Evolutionary conservation across 345 rosid genomes (phyloP), one percentile per base, ranked within the genome.

Genomic region (Pistacia integerrima): DNA sequence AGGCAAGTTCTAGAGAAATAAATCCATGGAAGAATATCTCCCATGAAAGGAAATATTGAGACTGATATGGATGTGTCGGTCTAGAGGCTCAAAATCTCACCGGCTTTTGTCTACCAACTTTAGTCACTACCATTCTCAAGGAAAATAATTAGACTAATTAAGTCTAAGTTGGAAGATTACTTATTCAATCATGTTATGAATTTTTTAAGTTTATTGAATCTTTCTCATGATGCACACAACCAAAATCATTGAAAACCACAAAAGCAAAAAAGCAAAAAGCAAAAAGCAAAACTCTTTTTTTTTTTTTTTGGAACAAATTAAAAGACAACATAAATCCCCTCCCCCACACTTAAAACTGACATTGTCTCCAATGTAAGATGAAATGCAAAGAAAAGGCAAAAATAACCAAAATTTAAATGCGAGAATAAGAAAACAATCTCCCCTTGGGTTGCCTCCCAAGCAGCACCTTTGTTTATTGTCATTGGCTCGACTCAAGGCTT

Each of bases 61-160:
- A 28, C 2, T 28, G 30, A 28, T 28, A 28, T 28, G 30, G 30
- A 28, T 28, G 30, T 28, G 30, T 28, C 30, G 2, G 30, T 28
- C 30, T 28, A 28, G 2, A 28, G 30, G 30, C 30, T 28, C 30
- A 28, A 28, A 28, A 28, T 28, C 30, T 28, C 30, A 44, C 59
- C 7, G 3, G 44, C 44, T 61, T 73, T 72, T 72, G 57, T 73
- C 46, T 63, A 60, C 76, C 4, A 73, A 46, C 30, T 62, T 63
- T 51, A 63, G 76, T 73, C 69, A 73, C 59, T 62, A 73, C 48
- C 48, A 62, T 44, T 46, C 44, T 61, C 22, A 25, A 73, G 59
- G 48, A 62, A 73, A 73, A 48, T 73, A 18, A n/a, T 30, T 44
- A 62, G 57, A 62, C n/a, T 48, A 73, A 73, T 14, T 62, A 62